Evolutionary conservation across 768 basidiomycete genomes (phyloP).

Genomic region (Lanmaoa pseudosensibilis): DNA sequence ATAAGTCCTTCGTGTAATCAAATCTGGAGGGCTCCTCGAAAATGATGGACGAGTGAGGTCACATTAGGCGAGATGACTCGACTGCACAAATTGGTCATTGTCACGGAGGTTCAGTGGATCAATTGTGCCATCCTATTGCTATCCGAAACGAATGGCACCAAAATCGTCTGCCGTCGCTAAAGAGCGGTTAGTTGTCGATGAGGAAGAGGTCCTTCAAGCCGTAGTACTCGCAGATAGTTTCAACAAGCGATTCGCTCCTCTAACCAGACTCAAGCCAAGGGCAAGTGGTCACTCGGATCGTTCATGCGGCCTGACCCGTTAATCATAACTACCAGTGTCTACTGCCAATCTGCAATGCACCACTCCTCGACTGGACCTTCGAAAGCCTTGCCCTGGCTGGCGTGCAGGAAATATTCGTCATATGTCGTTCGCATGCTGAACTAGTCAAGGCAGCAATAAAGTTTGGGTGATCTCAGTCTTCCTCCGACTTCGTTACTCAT

Average conservation of each 20-base stretch:
- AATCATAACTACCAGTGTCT: slow-evolving; percentile 60
- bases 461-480: slow-evolving; percentile 44
- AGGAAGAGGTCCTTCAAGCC: slow-evolving; percentile 89
- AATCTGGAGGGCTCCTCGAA: slow-evolving; percentile 18
- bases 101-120: background rate
- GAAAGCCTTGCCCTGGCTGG: slow-evolving; percentile 93
- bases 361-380: slow-evolving; percentile 94
- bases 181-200: slow-evolving; percentile 64
- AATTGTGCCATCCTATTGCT: background rate
- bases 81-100: background rate
- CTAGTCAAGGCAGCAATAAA: slow-evolving; percentile 82
- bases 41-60: background rate
- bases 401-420: slow-evolving; percentile 94
- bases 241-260: slow-evolving; percentile 88
- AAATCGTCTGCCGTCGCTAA: slow-evolving; percentile 55
- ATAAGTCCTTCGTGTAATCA: slow-evolving; percentile 36
- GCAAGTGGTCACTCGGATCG: slow-evolving; percentile 44
- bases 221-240: slow-evolving; percentile 96
- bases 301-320: slow-evolving; percentile 14
- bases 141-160: slow-evolving; percentile 53
- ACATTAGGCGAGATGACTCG: slow-evolving; percentile 23
- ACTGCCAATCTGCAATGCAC: slow-evolving; percentile 90
- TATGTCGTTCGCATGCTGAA: slow-evolving; percentile 88
- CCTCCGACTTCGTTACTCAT: slow-evolving; percentile 12
- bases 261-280: slow-evolving; percentile 85